Percentiles rank a stretch among this genome's conserved stretches.
Conservation (phyloP, 1,284 basidiomycete species). For the Exobasidium rhododendri region DNA sequence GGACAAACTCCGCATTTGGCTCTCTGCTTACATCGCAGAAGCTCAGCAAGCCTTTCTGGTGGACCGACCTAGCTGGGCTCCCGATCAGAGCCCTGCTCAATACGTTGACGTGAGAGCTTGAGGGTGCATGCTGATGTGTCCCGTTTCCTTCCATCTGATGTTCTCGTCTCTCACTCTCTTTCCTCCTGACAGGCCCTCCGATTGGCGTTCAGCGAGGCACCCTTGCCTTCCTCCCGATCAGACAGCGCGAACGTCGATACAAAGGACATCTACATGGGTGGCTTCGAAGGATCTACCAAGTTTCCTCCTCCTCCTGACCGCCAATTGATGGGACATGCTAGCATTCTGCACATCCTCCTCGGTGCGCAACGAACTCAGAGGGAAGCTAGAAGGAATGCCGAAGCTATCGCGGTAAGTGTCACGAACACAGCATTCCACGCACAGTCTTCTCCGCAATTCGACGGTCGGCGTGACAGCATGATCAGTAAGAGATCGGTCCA, state of each 20-base stretch:
- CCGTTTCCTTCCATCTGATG: no score
- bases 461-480: background rate
- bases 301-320: conserved; percentile 26
- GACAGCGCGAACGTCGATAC: background rate
- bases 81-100: conserved; percentile 26
- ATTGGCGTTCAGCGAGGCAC: background rate
- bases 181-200: background rate
- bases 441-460: background rate
- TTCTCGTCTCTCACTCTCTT: no score
- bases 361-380: conserved; percentile 30
- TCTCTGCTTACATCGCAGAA: conserved; percentile 44
- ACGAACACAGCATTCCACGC: no score
- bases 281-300: conserved; percentile 7
- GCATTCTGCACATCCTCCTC: conserved; percentile 39
- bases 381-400: conserved; percentile 16
- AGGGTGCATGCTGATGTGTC: no score
- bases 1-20: conserved; percentile 41
- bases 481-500: background rate
- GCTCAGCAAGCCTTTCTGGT: conserved; percentile 42
- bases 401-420: background rate
- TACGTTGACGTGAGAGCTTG: conserved; percentile 32
- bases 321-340: conserved; percentile 38
- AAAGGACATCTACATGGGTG: conserved; percentile 19
- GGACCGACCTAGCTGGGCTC: conserved; percentile 31
- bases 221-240: background rate